These are phyloP conservation scores for Eucalyptus decipiens DNA, from an alignment of 345 rosid genomes.

Conservation along the genomic window DNA sequence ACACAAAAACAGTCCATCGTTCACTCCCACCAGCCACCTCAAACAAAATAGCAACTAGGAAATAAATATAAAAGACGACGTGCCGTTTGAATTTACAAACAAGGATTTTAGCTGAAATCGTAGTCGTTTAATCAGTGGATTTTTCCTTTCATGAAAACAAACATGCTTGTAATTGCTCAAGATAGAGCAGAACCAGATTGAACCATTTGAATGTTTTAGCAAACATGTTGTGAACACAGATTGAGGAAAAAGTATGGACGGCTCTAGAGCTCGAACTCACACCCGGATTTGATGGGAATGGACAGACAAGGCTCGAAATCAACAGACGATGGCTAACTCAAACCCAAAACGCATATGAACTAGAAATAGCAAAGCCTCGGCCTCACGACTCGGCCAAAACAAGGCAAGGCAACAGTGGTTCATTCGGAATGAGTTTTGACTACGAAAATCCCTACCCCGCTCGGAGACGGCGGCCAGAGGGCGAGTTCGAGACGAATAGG, in stretches of 20 bases:
- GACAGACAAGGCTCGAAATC: neutral
- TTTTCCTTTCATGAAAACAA: neutral
- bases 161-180: neutral
- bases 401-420: neutral
- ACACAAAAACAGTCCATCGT: neutral
- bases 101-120: neutral
- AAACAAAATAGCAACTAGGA: neutral
- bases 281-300: neutral
- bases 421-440: neutral
- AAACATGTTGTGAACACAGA: neutral
- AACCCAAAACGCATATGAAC: neutral
- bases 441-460: accelerated
- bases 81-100: neutral
- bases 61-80: neutral
- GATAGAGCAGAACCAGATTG: neutral
- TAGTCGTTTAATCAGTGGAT: neutral
- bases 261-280: neutral
- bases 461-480: neutral
- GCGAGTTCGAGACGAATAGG: neutral
- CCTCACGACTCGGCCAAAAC: neutral
- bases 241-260: neutral
- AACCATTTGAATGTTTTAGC: no score
- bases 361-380: neutral
- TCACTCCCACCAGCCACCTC: neutral
- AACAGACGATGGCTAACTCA: neutral